These are phyloP conservation scores for Arabidopsis hybrid DNA, from an alignment of 441 rosid genomes.

Conservation along the genomic window DNA sequence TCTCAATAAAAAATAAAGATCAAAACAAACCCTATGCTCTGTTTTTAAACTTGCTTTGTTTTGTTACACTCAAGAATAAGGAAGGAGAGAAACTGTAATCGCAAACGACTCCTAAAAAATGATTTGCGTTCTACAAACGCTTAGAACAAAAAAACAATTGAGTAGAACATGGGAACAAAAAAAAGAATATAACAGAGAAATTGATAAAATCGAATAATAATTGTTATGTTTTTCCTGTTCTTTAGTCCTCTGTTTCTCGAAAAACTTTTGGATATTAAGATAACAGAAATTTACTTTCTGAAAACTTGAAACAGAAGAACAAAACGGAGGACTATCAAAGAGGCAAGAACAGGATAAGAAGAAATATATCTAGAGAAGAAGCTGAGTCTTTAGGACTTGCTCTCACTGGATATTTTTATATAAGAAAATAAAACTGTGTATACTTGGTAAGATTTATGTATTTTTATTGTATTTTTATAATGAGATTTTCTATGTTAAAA, in stretches of 20 bases:
- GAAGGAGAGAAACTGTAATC: not conserved
- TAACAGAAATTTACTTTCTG: no score
- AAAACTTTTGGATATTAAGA: no score
- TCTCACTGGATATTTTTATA: not conserved
- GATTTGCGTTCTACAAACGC: not conserved
- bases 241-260: slow-evolving; percentile 21
- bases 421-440: no score
- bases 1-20: slow-evolving; percentile 45
- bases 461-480: not conserved
- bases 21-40: not conserved
- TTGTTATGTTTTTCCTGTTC: not conserved
- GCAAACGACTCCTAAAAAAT: not conserved
- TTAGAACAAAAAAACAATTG: not conserved
- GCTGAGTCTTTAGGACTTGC: slow-evolving; percentile 12
- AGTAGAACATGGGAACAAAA: not conserved
- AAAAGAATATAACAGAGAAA: not conserved
- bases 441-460: not conserved
- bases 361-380: slow-evolving; percentile 18
- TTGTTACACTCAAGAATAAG: not conserved
- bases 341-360: not conserved
- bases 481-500: not conserved
- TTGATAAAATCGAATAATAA: no score
- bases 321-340: not conserved
- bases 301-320: no score
- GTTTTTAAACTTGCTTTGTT: not conserved